Evolutionary conservation across 768 basidiomycete genomes (phyloP), one percentile per base, ranked within the genome.

Genomic region (Clitopilus hobsonii): DNA sequence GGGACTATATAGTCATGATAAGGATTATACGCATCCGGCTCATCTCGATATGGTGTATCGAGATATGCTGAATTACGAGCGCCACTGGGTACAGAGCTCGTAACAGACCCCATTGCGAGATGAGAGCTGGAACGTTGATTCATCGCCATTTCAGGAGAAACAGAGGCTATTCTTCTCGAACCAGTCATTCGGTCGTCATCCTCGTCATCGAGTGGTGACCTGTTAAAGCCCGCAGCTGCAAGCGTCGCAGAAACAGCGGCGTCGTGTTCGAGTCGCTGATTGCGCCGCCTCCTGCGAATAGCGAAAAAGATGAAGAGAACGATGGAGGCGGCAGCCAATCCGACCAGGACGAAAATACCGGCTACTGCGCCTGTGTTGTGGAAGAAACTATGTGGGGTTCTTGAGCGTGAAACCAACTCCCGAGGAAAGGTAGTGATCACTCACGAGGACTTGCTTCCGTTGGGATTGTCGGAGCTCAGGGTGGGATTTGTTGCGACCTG

Each of bases 341-440:
- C 95, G 16, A 95, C 90, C 14, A 94, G 84, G 32, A 92, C 83
- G 63, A 97, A 98, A 6, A 94, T 90, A 45, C 91, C 96, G 1
- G 88, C 88, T 2, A 98, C 94, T 10, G 94, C 95, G 18, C 93
- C 93, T 22, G 87, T 89, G 65, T 96, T 91, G 50, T 69, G 68
- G 70, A 96, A 95, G 74, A 97, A 98, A 54, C 89, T 91, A 55
- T n/a, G 22, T 51, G 30, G 18, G 59, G 32, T 36, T 62, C 58
- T 28, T 50, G 30, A 29, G 24, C 53, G n/a, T n/a, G n/a, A n/a
- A n/a, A n/a, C n/a, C n/a, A n/a, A n/a, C n/a, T n/a, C n/a, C n/a
- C n/a, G n/a, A n/a, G n/a, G n/a, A n/a, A n/a, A n/a, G n/a, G n/a
- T n/a, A n/a, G n/a, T n/a, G n/a, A n/a, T n/a, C 22, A 70, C 83